Conservation (phyloP, 768 basidiomycete species). For the Cyathus striatus region DNA sequence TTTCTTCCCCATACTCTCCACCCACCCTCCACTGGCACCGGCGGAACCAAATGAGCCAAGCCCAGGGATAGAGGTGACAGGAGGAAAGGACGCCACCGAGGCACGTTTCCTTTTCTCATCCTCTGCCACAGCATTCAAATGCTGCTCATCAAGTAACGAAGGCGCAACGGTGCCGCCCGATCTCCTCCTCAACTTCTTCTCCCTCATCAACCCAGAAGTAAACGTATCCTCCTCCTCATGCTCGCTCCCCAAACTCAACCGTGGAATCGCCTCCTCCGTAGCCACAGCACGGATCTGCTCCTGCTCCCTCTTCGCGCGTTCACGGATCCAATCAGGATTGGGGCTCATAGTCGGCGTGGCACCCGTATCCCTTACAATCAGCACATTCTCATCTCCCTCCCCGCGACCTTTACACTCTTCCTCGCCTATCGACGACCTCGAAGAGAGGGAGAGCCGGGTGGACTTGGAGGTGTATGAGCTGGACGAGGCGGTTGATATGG, state of each 20-base stretch:
- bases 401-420: conserved; percentile 11
- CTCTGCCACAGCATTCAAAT: conserved; percentile 6
- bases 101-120: conserved; percentile 6
- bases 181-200: background rate
- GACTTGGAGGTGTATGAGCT: conserved; percentile 16
- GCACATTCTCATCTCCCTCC: conserved; percentile 19
- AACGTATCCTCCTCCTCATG: too few species aligned
- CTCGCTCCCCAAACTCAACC: too few species aligned
- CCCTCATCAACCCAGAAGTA: too few species aligned
- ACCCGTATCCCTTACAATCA: conserved; percentile 45
- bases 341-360: conserved; percentile 45
- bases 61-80: too few species aligned
- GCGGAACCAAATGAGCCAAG: conserved; percentile 7
- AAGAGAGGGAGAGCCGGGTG: conserved; percentile 38
- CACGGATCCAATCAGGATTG: conserved; percentile 32
- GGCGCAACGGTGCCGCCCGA: background rate
- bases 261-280: too few species aligned
- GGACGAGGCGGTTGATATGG: conserved; percentile 17
- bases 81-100: too few species aligned
- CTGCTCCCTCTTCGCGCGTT: background rate
- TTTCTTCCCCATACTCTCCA: conserved; percentile 56
- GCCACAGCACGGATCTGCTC: background rate
- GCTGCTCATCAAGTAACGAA: conserved; percentile 2
- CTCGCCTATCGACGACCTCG: conserved; percentile 38
- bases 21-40: conserved; percentile 36